Evolutionary conservation across 2,329 filamentous ascomycete genomes (phyloP).

Genomic region (Cryphonectria radicalis): DNA sequence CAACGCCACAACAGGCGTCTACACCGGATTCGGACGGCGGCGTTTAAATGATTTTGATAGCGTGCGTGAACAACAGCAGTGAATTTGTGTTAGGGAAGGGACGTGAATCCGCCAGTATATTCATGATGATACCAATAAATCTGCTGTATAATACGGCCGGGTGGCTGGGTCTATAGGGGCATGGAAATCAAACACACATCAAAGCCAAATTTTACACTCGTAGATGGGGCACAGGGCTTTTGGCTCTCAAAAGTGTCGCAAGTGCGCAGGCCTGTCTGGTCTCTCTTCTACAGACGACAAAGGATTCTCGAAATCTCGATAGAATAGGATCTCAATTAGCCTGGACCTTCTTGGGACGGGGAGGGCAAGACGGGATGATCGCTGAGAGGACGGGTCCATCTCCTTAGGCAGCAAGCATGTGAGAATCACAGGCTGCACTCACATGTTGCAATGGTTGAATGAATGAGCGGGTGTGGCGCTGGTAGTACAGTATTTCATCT

Average conservation of each 20-base stretch:
- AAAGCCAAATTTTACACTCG: not conserved
- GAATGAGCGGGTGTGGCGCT: not conserved
- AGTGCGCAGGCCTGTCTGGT: no score
- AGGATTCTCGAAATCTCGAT: not conserved
- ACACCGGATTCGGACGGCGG: not conserved
- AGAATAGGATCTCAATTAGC: not conserved
- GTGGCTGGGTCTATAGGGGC: not conserved
- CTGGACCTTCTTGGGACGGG: not conserved
- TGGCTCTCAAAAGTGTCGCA: no score
- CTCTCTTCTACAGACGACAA: not conserved
- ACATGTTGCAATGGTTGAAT: not conserved
- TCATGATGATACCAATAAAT: slow-evolving; percentile 24
- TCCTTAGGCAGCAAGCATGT: not conserved
- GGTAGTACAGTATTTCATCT: not conserved
- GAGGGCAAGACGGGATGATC: no score
- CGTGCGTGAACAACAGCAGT: not conserved
- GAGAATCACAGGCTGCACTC: not conserved
- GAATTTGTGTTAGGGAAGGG: not conserved
- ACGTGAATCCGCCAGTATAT: slow-evolving; percentile 2
- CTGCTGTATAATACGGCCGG: not conserved
- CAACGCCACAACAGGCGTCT: slow-evolving; percentile 2
- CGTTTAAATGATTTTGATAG: not conserved
- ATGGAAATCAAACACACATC: not conserved
- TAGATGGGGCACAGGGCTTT: not conserved
- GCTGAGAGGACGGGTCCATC: no score